Base-by-base conservation (phyloP, 495 filamentous ascomycete species). In the Chaetomidium leptoderma region DNA sequence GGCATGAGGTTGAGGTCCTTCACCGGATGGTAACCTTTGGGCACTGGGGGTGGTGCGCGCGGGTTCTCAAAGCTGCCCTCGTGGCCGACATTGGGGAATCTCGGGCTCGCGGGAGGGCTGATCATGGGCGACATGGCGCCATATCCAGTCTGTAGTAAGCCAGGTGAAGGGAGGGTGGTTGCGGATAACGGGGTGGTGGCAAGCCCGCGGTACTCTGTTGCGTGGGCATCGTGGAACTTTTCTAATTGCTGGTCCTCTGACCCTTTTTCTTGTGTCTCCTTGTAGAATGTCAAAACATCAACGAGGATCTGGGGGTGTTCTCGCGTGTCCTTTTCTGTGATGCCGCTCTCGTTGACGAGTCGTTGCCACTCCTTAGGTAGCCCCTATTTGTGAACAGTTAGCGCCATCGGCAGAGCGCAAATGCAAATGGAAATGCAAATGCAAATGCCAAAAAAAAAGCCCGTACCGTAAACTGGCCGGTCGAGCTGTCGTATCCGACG, bases 281-380 rank as follows among this genome's bases (percentile, higher is more conserved):
- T 92, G 73, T 95, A 97, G 71, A 97, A 97, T 44, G 85, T 86
- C 73, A 98, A 90, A 67, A 98, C 91, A 68, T 98, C 88, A 61
- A 92, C 85, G 67, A 97, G 88, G 47, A 91, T 88, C 68, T 97
- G 90, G 1, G 93, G 93, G 66, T 98, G 90, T 72, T 95, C 86
- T 70, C 95, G 86, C 72, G 95, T 91, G 66, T 97, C 93, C 72
- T 90, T 91, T 75, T 96, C 90, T 5, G 92, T 89, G 64, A 98
- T 97, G 55, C 93, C 93, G 73, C 87, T 96, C 70, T 96, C 91
- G 74, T 93, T 88, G 62, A 98, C 82, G 67, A 96, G 81, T 39
- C 89, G 85, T 73, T 98, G 93, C 93, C 93, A 98, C 79, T 98
- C 93, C 71, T 95, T 95, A 2, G 93, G 93, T 33, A 98, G 77